These are phyloP conservation scores for Ogataea hybrid DNA, from an alignment of 1,139 yeast species.

Conservation along the genomic window DNA sequence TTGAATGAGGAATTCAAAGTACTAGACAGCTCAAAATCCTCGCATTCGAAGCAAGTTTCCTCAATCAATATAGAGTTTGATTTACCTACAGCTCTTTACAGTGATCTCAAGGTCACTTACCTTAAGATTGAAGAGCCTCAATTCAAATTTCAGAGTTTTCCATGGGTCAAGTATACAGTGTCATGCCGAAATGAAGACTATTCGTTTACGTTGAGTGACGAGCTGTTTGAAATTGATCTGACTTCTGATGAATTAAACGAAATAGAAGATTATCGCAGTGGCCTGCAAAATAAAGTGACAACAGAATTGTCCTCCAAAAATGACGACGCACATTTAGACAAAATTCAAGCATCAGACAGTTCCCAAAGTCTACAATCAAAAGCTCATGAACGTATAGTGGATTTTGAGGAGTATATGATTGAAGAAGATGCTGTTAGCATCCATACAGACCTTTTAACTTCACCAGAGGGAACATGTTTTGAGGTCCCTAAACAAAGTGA, in stretches of 20 bases:
- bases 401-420: slow-evolving; percentile 28
- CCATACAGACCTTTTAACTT: no score
- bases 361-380: neutral
- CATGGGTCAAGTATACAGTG: slow-evolving; percentile 75
- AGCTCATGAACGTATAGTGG: slow-evolving; percentile 1
- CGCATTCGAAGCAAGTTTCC: slow-evolving; percentile 30
- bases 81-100: slow-evolving; percentile 65
- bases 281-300: neutral
- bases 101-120: slow-evolving; percentile 72
- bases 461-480: neutral
- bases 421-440: slow-evolving; percentile 15
- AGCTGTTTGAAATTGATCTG: slow-evolving; percentile 15
- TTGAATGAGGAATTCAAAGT: slow-evolving; percentile 21
- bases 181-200: slow-evolving; percentile 28
- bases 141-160: slow-evolving; percentile 70
- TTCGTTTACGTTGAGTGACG: slow-evolving; percentile 23
- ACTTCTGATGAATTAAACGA: neutral
- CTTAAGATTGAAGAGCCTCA: slow-evolving; percentile 68
- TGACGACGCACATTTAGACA: neutral
- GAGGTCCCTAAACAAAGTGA: slow-evolving; percentile 10
- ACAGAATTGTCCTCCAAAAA: neutral
- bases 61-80: slow-evolving; percentile 61
- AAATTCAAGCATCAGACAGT: neutral
- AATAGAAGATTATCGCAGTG: slow-evolving; percentile 4
- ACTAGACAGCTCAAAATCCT: slow-evolving; percentile 9